These are phyloP conservation scores for Fistulifera pelliculosa DNA, from an alignment of 108 stramenopile species.

Conservation along the genomic window DNA sequence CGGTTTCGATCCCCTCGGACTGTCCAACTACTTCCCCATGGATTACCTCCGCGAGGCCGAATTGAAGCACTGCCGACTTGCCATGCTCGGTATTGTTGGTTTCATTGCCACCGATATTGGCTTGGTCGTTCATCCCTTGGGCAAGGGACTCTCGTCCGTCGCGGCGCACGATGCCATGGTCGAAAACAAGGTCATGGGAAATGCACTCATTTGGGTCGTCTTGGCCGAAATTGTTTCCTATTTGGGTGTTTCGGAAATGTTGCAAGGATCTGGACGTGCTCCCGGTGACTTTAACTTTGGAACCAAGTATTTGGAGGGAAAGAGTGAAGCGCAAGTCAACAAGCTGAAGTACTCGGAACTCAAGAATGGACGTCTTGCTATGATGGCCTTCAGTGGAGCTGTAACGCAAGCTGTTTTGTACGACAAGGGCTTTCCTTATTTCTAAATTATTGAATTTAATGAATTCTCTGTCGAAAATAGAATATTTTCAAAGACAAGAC, in stretches of 20 bases:
- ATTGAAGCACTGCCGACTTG: conserved; percentile 93
- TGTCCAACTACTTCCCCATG: conserved; percentile 80
- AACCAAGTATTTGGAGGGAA: conserved; percentile 64
- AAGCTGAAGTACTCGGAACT: conserved; percentile 79
- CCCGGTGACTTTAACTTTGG: conserved; percentile 94
- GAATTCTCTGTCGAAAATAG: no score
- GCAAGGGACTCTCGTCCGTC: neutral
- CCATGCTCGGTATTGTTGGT: conserved; percentile 87
- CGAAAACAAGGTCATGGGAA: conserved; percentile 71
- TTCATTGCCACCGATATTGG: conserved; percentile 87
- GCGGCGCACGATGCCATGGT: conserved; percentile 61
- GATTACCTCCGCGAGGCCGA: conserved; percentile 92
- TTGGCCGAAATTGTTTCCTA: conserved; percentile 60
- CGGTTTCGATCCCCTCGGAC: conserved; percentile 90
- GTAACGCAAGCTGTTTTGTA: conserved; percentile 90
- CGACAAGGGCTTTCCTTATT: conserved; percentile 81
- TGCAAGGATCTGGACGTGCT: conserved; percentile 82
- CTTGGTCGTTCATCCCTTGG: conserved; percentile 52
- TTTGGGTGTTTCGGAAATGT: conserved; percentile 77
- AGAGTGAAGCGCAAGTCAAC: conserved; percentile 53
- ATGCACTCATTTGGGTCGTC: conserved; percentile 64
- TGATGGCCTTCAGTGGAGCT: conserved; percentile 85
- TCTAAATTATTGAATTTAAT: no score
- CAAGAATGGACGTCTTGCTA: conserved; percentile 85
- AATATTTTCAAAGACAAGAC: no score